Conservation (phyloP, 192 early-diverging fungal species). For the Coemansia sp. region DNA sequence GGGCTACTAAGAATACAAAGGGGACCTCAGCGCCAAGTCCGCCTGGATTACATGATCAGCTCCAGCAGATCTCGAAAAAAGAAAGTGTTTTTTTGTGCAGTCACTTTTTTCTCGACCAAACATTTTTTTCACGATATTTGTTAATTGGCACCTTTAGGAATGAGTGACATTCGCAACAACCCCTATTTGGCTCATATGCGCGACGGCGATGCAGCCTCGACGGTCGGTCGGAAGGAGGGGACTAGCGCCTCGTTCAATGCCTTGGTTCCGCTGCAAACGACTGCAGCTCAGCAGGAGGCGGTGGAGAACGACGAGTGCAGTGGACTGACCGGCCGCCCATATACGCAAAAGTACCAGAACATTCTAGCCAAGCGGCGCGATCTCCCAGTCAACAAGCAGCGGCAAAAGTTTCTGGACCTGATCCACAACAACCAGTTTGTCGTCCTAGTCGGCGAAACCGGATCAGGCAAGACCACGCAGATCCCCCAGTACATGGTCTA, state of each 20-base stretch:
- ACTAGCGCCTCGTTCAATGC: constrained; percentile 30
- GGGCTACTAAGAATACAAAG: neutral
- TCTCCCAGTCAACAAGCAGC: constrained; percentile 93
- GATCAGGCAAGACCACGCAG: constrained; percentile 98
- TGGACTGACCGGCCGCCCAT: constrained; percentile 77
- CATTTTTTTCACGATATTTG: neutral
- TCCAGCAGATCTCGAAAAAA: neutral
- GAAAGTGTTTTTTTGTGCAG: neutral
- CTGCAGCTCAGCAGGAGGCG: constrained; percentile 76
- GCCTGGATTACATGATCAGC: neutral
- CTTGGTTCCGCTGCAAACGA: constrained; percentile 52
- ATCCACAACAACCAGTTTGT: constrained; percentile 92
- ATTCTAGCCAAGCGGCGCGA: constrained; percentile 84
- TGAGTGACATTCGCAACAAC: constrained; percentile 43
- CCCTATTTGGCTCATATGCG: constrained; percentile 55
- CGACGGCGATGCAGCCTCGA: constrained; percentile 3
- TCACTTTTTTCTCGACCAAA: neutral
- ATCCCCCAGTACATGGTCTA: constrained; percentile 95
- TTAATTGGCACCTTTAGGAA: neutral
- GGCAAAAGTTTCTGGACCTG: constrained; percentile 86
- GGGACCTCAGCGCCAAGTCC: neutral
- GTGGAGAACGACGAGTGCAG: constrained; percentile 72
- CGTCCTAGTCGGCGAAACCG: constrained; percentile 95
- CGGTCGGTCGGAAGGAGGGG: neutral
- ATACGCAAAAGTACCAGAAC: constrained; percentile 77